Evolutionary conservation across 2,329 filamentous ascomycete species (phyloP), one percentile per base, ranked within the genome.

Genomic region (Orbilia blumenaviensis): DNA sequence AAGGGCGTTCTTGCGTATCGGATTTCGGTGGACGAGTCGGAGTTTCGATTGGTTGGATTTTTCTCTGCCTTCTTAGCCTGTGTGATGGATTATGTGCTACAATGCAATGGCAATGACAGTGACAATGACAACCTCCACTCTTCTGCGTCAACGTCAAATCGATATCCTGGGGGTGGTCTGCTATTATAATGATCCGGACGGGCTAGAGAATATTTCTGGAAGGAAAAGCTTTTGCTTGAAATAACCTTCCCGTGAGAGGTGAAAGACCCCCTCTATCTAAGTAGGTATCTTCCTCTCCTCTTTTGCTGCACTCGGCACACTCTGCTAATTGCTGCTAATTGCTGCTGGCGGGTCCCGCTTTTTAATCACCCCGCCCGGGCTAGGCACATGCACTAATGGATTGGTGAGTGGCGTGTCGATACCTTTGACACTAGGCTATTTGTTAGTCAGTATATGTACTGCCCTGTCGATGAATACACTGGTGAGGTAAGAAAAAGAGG

Each of bases 361-460:
- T 69, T 69, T 69, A 54, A 76, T 76, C 72, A 76, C 72, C 72
- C 72, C 72, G 72, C 72, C 64, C 72, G 72, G 34, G 41, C 72
- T 69, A 76, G 64, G 72, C 72, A 76, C 72, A 76, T 76, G 64
- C 72, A 66, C 64, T 69, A 58, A 41, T 44, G 46, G 63, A 38
- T 54, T 62, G 56, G 54, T 58, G 56, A 74, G 61, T 74, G 62
- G 61, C 62, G 52, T 66, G 69, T 74, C 38, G 60, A 56, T 56
- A 56, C 52, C 32, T 56, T 56, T 38, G 52, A 56, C 52, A 38
- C 52, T 56, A 56, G 52, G 29, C 52, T 56, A 12, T 56, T 56
- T 56, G 52, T 56, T 56, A 56, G 52, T 56, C 18, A 56, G 52
- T 56, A 56, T 38, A 25, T 36, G 52, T 56, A 56, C 52, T 56